Base-by-base conservation (phyloP, 2,329 filamentous ascomycete genomes). In the Fusarium illudens region DNA sequence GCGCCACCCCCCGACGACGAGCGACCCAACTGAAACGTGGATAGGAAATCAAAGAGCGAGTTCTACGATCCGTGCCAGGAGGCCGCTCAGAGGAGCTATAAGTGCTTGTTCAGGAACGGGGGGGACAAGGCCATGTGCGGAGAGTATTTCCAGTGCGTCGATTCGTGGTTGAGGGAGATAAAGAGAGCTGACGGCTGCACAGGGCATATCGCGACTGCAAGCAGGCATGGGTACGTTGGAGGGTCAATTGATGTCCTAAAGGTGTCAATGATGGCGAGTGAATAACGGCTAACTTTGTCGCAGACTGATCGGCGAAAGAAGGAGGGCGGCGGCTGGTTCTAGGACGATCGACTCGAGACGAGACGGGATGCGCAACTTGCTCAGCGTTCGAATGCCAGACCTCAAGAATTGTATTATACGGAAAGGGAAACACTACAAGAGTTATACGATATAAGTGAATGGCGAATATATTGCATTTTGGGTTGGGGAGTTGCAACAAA, bases 61-160 rank as follows among this genome's bases (percentile, higher is more conserved):
- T 98, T 91, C 81, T 93, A 92, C 78, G 96, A 99, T 75, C 96
- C 96, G 2, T 99, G 96, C 79, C 95, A 98, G 78, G 95, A 97
- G 74, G 93, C 93, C 6, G 95, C 96, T 8, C 84, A 91, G 71
- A 87, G 87, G 75, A 97, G 94, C 80, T 90, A 97, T 71, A 90
- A 89, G 78, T 99, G 96, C 75, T 82, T 99, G 75, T 90, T 94
- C 77, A 88, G 96, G 20, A 99, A 99, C 78, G 90, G 87, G 20
- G 94, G 92, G 13, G 93, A 98, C 76, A 87, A 90, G 70, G 84
- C 90, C n/a, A 92, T 98, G 91, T 99, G 96, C 77, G 85, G 86
- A 68, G 95, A 98, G 79, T 98, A 96, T 77, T 98, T 99, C 77
- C 93, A 97, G 94, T 97, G 78, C 80, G 92, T 39, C 15, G 0